phyloP scores from a whole-genome alignment of 2,329 filamentous ascomycete species.

The Verticillium albo-atrum region DNA sequence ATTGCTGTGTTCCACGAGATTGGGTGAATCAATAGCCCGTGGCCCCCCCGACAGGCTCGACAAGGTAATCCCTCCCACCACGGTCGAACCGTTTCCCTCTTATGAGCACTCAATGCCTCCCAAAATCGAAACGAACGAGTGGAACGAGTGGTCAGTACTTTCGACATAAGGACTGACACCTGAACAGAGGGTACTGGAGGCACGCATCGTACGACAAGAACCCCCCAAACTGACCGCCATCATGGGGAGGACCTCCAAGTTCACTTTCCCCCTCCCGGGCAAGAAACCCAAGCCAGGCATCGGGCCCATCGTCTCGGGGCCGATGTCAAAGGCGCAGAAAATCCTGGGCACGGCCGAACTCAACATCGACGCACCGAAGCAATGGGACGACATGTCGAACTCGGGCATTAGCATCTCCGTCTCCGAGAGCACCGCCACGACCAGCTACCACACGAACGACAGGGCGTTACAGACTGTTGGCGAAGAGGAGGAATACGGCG shows the following conservation, averaged over 20 bases:
- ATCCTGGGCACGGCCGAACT: conserved; percentile 43
- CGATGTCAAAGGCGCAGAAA: conserved; percentile 47
- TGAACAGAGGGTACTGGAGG: not conserved
- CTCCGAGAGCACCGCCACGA: conserved; percentile 33
- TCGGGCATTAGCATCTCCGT: conserved; percentile 39
- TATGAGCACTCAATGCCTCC: conserved; percentile 3
- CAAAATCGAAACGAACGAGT: conserved; percentile 1
- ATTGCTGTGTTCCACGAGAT: conserved; percentile 2
- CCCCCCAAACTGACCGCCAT: conserved; percentile 2
- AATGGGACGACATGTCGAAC: conserved; percentile 39
- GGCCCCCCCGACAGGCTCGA: conserved; percentile 5
- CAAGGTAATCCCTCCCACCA: conserved; percentile 10
- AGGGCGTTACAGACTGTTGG: not conserved
- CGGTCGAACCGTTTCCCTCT: not conserved
- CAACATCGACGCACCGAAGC: conserved; percentile 31
- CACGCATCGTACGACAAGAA: not conserved
- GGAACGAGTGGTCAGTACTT: not conserved
- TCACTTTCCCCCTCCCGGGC: conserved; percentile 43
- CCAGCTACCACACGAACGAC: conserved; percentile 25
- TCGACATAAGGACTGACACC: not conserved
- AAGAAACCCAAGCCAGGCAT: conserved; percentile 33
- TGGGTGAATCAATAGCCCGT: conserved; percentile 11
- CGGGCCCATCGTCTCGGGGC: conserved; percentile 23
- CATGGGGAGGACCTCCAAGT: conserved; percentile 38
- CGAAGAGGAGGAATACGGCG: conserved; percentile 7